Evolutionary conservation across 2,329 filamentous ascomycete species (phyloP), one percentile per base, ranked within the genome.

Genomic region (Pseudopithomyces maydicus): DNA sequence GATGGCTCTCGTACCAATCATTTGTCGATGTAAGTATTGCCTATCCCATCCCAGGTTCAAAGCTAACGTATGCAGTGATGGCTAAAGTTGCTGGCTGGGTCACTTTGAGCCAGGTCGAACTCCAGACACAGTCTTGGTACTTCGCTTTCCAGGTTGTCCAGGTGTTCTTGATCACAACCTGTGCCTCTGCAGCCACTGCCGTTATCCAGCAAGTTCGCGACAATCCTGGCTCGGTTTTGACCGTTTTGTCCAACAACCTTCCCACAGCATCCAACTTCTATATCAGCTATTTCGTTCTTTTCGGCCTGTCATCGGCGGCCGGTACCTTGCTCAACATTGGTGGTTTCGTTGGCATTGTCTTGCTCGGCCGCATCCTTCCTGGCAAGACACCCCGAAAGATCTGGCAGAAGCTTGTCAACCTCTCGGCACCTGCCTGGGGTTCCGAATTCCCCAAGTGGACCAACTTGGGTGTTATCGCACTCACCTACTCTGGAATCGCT

Each of bases 101-200:
- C 4, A 81, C 80, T 0, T 72, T 71, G 23, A 75, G 78, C 35
- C 77, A 80, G 51, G 76, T 80, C 12, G 80, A 82, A 48, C 81
- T 98, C 15, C 92, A 92, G 59, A 92, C 90, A 0, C 95, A 99
- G 73, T 94, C 93, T 69, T 90, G 87, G 65, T 99, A 97, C 81
- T 99, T 98, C 72, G 86, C 84, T 44, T 96, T 96, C 81, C 91
- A 95, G 75, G 87, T 98, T 41, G 84, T 98, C n/a, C 93, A 98
- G 73, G 91, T 97, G 38, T 98, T 98, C 80, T 80, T 98, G 56
- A 87, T 98, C 50, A 88, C 91, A 0, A 97, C 94, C 0, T 66
- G 97, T 36, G 84, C 90, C 5, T 92, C 91, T 19, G 88, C 92
- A 0, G 92, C 92, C 3, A 86, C 91, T 1, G 84, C 88, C 12